Base-by-base conservation (phyloP, 108 stramenopile genomes). In the Mediolabrus comicus region DNA sequence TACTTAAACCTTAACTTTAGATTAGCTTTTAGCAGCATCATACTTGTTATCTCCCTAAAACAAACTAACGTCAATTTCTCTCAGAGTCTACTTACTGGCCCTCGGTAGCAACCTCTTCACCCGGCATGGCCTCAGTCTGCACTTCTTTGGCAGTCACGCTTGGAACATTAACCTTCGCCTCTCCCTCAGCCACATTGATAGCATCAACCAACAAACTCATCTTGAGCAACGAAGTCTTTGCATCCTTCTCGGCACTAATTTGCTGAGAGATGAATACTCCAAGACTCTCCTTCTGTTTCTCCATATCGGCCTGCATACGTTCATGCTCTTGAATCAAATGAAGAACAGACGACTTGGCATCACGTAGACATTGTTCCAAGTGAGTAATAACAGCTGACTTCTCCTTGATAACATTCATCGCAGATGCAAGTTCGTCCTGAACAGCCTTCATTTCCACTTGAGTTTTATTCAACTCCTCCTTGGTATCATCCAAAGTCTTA, bases 201-300 rank as follows among this genome's bases (percentile, higher is more conserved):
- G 41, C 41, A 43, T 43, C 41, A 43, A 43, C 41, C 19, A 43
- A 17, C 4, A 43, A 17, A 43, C 41, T 43, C 41, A 43, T 43
- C 41, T 43, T 43, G 0, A 43, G 41, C 41, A 43, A 43, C 2
- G 41, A 43, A 43, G 41, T 43, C 19, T 17, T 43, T 5, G 41
- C 41, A 3, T 43, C 41, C 17, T 43, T 43, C 19, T 43, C 41
- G 16, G 41, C 17, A 43, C 13, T 17, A 43, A 43, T 43, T 17
- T 43, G 41, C 41, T 43, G 41, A 17, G 16, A 17, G 41, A 43
- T 43, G 41, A 43, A 43, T 5, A 43, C 13, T 43, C 41, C 41
- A 17, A 43, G 41, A 43, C 6, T 17, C 60, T 71, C 71, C 52
- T 71, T 71, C 31, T 71, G 71, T 34, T 27, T 14, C 8, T n/a